Evolutionary conservation across 2,329 filamentous ascomycete genomes (phyloP).

Genomic region (Teratosphaeriaceae sp.): DNA sequence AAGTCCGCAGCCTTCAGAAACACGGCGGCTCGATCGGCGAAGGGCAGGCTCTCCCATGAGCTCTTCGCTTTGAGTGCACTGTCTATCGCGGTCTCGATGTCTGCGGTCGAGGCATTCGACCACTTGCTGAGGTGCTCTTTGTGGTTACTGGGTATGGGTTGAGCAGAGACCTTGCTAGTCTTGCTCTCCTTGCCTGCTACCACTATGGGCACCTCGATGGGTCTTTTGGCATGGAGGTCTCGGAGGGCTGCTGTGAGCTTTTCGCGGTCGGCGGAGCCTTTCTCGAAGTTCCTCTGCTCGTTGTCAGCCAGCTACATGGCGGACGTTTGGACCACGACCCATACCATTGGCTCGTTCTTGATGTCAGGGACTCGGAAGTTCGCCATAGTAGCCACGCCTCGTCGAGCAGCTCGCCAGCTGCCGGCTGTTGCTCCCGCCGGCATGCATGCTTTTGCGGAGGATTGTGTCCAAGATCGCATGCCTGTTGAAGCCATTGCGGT

Average conservation of each 20-base stretch:
- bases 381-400: conserved; percentile 55
- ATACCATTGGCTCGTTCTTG: conserved; percentile 90
- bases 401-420: conserved; percentile 15
- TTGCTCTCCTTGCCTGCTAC: conserved; percentile 64
- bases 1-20: conserved; percentile 96
- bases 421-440: background rate
- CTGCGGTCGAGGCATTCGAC: conserved; percentile 68
- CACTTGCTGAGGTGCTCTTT: conserved; percentile 70
- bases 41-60: conserved; percentile 79
- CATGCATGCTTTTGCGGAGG: background rate
- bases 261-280: conserved; percentile 72
- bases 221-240: conserved; percentile 58
- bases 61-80: conserved; percentile 79
- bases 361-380: conserved; percentile 83
- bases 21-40: conserved; percentile 82
- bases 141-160: conserved; percentile 80
- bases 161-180: conserved; percentile 58
- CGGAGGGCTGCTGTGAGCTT: conserved; percentile 69
- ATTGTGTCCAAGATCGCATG: background rate
- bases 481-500: conserved; percentile 3
- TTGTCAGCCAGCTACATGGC: conserved; percentile 1
- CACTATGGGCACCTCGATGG: conserved; percentile 74
- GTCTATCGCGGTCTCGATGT: conserved; percentile 75
- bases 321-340: conserved; percentile 26
- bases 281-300: conserved; percentile 75